Evolutionary conservation across 1,284 basidiomycete species (phyloP).

Genomic region (Rhodotorula sp.): DNA sequence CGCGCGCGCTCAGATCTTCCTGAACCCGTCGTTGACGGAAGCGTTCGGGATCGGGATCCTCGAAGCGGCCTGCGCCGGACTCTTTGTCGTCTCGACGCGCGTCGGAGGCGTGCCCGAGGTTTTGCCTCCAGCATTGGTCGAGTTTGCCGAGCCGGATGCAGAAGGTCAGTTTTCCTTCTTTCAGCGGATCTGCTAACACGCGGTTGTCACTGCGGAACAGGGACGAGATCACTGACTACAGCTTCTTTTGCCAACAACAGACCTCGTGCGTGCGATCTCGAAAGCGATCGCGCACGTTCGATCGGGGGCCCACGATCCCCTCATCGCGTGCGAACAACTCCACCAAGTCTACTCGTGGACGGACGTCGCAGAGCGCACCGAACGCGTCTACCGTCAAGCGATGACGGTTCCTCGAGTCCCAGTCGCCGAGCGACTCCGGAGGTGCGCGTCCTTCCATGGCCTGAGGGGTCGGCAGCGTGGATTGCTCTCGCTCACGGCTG

Average conservation of each 20-base stretch:
- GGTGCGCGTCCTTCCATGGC: conserved; percentile 55
- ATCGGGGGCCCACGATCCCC: conserved; percentile 70
- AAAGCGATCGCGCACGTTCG: conserved; percentile 74
- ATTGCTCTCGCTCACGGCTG: not conserved
- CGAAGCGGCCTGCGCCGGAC: conserved; percentile 90
- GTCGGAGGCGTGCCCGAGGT: conserved; percentile 97
- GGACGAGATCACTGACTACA: too few relatives aligned
- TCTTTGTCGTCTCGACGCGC: conserved; percentile 90
- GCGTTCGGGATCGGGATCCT: conserved; percentile 95
- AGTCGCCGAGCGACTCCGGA: conserved; percentile 67
- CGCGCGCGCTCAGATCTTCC: conserved; percentile 78
- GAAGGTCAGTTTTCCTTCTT: conserved; percentile 56
- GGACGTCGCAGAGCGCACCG: conserved; percentile 75
- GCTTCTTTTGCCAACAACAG: conserved; percentile 58
- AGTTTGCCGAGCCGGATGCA: conserved; percentile 87
- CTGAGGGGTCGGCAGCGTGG: too few relatives aligned
- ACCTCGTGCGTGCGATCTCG: conserved; percentile 78
- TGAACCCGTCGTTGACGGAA: conserved; percentile 95
- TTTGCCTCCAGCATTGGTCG: conserved; percentile 88
- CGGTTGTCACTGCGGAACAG: too few relatives aligned
- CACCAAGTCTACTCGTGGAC: conserved; percentile 85
- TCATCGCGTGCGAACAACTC: conserved; percentile 73
- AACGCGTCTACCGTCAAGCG: conserved; percentile 74
- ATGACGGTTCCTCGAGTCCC: conserved; percentile 62
- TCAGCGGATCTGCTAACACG: not conserved